Percentiles rank a stretch among this genome's conserved stretches.
phyloP scores from a whole-genome alignment of 768 basidiomycete species.

The Amanita thiersii region DNA sequence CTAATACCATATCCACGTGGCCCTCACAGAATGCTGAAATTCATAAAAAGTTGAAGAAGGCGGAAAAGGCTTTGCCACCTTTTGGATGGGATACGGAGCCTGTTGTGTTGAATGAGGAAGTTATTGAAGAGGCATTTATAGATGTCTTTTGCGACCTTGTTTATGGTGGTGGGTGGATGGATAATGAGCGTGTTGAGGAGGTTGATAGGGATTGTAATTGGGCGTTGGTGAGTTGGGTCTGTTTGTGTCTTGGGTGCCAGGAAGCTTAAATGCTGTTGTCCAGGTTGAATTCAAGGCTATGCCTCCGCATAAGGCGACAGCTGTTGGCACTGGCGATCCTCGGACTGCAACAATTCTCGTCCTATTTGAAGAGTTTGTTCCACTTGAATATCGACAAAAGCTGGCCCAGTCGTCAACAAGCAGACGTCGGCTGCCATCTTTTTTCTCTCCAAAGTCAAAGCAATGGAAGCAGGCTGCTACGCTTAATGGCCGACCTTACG shows the following conservation, averaged over 20 bases:
- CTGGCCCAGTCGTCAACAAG: conserved; percentile 46
- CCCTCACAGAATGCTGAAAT: conserved; percentile 68
- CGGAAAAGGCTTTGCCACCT: conserved; percentile 69
- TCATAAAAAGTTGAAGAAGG: conserved; percentile 74
- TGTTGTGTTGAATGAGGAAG: conserved; percentile 65
- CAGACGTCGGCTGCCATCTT: conserved; percentile 59
- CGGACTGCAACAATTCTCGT: conserved; percentile 67
- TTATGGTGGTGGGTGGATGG: conserved; percentile 82
- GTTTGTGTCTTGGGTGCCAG: not conserved
- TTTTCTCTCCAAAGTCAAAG: conserved; percentile 52
- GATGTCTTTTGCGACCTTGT: conserved; percentile 80
- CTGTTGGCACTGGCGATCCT: conserved; percentile 44
- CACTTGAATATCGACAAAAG: conserved; percentile 76
- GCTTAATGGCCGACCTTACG: conserved; percentile 71
- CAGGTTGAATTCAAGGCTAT: conserved; percentile 87
- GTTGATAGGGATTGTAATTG: conserved; percentile 85
- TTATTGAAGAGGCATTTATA: conserved; percentile 86
- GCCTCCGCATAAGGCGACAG: conserved; percentile 31
- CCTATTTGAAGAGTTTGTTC: conserved; percentile 92
- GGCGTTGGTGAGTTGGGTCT: conserved; percentile 66
- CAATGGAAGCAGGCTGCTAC: conserved; percentile 81
- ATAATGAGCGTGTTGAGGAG: conserved; percentile 63
- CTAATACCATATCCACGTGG: conserved; percentile 55
- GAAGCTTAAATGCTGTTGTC: not conserved
- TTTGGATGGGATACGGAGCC: conserved; percentile 95